Base-by-base conservation (phyloP, 2,329 filamentous ascomycete genomes). In the Aspergillus pseudoterreus region DNA sequence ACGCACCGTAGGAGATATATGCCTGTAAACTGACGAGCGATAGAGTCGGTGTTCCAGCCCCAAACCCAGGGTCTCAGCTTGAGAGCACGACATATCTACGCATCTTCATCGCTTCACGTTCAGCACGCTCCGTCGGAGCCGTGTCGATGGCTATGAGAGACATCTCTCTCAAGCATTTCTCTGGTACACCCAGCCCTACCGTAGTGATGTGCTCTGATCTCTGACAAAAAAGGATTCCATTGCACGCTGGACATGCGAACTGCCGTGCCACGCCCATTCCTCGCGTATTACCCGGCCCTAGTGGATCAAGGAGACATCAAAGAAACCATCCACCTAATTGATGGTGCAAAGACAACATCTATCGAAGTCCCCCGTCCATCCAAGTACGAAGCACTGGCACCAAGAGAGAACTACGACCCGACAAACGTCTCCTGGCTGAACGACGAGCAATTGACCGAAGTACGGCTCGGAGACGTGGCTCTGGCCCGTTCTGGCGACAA, bases 31-130 rank as follows among this genome's bases (percentile, higher is more conserved):
- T 46, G 21, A 46, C 19, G 12, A 1, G 30, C 10, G 8, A 21
- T 47, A 67, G 67, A 24, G 59, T 75, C 6, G 74, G 73, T 14
- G 65, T 68, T 0, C 68, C 74, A 4, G 63, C 61, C 12, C 17
- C 57, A 8, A 72, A 78, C 36, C 75, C 76, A 2, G 48, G 56
- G 2, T 68, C 59, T 6, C 75, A 79, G 57, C 59, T 71, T 5
- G 58, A 66, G 2, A 71, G 73, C 38, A 78, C 75, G 2, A 76
- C 73, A 2, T 76, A 75, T 53, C 62, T 77, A 45, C 71, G 76
- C 12, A 64, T 78, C 17, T 76, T 78, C 46, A 66, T 70, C 3
- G 71, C 77, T 57, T 69, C 75, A 5, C 62, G 55, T 11, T 57
- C 64, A 3, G 48, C 57, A 12, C 59, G 59, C 1, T 57, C 61